Evolutionary conservation across 768 basidiomycete genomes (phyloP).

Genomic region (Hypholoma fasciculare): DNA sequence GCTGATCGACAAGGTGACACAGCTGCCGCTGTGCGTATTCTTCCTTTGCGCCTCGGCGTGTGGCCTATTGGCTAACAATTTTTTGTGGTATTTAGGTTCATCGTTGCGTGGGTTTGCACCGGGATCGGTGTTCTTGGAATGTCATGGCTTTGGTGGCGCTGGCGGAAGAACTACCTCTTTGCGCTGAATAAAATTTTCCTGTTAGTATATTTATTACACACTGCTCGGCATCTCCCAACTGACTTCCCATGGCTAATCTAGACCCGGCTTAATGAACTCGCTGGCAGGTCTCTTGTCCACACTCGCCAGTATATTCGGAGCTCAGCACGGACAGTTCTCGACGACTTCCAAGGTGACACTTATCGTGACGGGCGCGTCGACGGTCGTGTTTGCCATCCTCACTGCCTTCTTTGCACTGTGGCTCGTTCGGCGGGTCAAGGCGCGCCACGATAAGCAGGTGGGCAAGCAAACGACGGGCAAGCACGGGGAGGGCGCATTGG

Average conservation of each 20-base stretch:
- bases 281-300: constrained; percentile 58
- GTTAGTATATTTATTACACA: constrained; percentile 29
- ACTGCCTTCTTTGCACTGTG: constrained; percentile 43
- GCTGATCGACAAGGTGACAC: constrained; percentile 36
- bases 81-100: constrained; percentile 35
- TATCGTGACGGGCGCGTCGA: constrained; percentile 41
- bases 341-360: constrained; percentile 45
- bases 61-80: not conserved
- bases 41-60: not conserved
- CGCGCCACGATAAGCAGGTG: constrained; percentile 20
- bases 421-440: constrained; percentile 30
- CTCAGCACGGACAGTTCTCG: constrained; percentile 45
- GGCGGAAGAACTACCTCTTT: constrained; percentile 62
- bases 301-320: constrained; percentile 49
- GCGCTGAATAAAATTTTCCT: constrained; percentile 54
- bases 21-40: constrained; percentile 45
- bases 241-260: constrained; percentile 16
- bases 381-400: constrained; percentile 42
- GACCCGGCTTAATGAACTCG: constrained; percentile 59
- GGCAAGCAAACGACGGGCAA: constrained; percentile 23
- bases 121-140: constrained; percentile 54
- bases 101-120: constrained; percentile 57
- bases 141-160: constrained; percentile 61
- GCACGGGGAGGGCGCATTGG: constrained; percentile 24
- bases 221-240: not conserved